phyloP scores from a whole-genome alignment of 2,329 filamentous ascomycete genomes.

The Xylariaceae sp. region DNA sequence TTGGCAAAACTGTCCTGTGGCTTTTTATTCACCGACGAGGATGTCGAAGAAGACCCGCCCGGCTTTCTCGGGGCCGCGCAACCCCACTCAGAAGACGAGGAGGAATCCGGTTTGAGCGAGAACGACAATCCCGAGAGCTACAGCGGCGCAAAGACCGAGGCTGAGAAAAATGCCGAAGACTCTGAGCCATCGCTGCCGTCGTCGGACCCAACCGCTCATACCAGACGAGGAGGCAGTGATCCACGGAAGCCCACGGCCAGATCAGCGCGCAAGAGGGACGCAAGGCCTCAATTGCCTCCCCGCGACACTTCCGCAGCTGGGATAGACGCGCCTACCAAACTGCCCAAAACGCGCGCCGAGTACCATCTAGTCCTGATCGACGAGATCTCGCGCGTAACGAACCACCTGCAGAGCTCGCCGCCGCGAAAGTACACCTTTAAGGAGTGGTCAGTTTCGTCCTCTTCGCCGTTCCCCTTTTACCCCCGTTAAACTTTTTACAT shows the following conservation, averaged over 20 bases:
- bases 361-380: constrained; percentile 69
- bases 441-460: constrained; percentile 31
- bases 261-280: neutral
- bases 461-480: neutral
- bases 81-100: constrained; percentile 20
- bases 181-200: constrained; percentile 28
- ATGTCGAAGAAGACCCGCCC: constrained; percentile 43
- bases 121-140: constrained; percentile 26
- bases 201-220: neutral
- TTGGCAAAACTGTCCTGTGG: constrained; percentile 48
- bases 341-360: constrained; percentile 47
- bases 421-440: constrained; percentile 70
- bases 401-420: constrained; percentile 61
- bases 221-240: neutral
- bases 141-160: constrained; percentile 7
- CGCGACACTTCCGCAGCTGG: constrained; percentile 19
- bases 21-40: constrained; percentile 42
- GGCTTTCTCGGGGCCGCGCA: constrained; percentile 46
- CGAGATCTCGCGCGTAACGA: constrained; percentile 68
- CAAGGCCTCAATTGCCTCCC: constrained; percentile 4
- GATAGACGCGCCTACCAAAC: constrained; percentile 44
- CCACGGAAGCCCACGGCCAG: neutral
- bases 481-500: too few relatives aligned
- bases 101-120: constrained; percentile 12
- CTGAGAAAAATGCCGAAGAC: constrained; percentile 26